phyloP scores from a whole-genome alignment of 306 rosid species.

The Albizia julibrissin region DNA sequence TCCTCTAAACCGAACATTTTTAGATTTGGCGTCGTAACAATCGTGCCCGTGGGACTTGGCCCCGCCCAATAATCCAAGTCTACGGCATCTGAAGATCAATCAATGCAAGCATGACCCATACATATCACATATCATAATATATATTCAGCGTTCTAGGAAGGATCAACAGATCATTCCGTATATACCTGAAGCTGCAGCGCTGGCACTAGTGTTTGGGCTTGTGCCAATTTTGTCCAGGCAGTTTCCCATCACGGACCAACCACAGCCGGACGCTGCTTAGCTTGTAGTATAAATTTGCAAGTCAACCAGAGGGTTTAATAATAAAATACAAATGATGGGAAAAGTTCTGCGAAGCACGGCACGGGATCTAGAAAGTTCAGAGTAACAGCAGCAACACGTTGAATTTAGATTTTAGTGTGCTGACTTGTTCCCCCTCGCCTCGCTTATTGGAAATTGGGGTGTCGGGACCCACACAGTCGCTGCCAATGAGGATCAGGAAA shows the following conservation, averaged over 20 bases:
- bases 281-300: not conserved
- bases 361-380: not conserved
- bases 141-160: too few species aligned
- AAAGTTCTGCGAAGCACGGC: not conserved
- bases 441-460: too few species aligned
- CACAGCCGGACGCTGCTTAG: not conserved
- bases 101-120: too few species aligned
- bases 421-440: not conserved
- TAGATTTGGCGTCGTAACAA: slow-evolving; percentile 18
- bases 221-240: not conserved
- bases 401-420: not conserved
- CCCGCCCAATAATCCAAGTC: not conserved
- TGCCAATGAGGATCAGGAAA: too few species aligned
- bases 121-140: too few species aligned
- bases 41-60: not conserved
- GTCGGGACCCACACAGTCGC: too few species aligned
- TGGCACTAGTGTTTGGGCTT: not conserved
- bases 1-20: slow-evolving; percentile 59
- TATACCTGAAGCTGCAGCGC: not conserved
- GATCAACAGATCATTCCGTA: too few species aligned
- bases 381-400: not conserved
- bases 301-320: not conserved
- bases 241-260: not conserved
- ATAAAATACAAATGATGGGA: not conserved
- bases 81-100: not conserved